A percentile compares a stretch with the other conserved stretches of the same genome.
These are phyloP conservation scores for Sclerotinia subarctica DNA, from an alignment of 2,329 filamentous ascomycete genomes.

Conservation along the genomic window DNA sequence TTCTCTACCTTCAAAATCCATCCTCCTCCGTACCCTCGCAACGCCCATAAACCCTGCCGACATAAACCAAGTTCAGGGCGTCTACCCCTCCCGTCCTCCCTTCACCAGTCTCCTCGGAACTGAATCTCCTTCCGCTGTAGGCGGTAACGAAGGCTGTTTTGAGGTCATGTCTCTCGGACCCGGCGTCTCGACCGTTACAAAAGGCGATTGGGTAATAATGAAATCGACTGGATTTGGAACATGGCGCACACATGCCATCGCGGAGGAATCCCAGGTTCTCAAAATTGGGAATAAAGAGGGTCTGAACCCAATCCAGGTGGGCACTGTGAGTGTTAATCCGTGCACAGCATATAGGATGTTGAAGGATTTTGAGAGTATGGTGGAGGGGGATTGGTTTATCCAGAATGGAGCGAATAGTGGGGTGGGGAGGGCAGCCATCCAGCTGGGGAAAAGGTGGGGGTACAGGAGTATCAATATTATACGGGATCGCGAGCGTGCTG, in stretches of 20 bases:
- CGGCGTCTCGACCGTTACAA: conserved; percentile 47
- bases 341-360: conserved; percentile 94
- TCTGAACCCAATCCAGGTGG: conserved; percentile 72
- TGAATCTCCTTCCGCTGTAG: conserved; percentile 68
- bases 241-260: conserved; percentile 87
- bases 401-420: conserved; percentile 97
- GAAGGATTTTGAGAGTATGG: conserved; percentile 65
- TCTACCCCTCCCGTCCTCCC: conserved; percentile 81
- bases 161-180: conserved; percentile 74
- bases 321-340: conserved; percentile 88
- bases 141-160: conserved; percentile 90
- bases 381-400: conserved; percentile 87
- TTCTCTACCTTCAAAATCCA: conserved; percentile 59
- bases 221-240: conserved; percentile 81
- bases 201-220: conserved; percentile 94
- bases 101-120: conserved; percentile 78
- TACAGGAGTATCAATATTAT: conserved; percentile 88
- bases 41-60: conserved; percentile 95
- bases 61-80: conserved; percentile 96
- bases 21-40: conserved; percentile 84
- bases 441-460: conserved; percentile 82
- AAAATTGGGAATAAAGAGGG: conserved; percentile 68
- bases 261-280: conserved; percentile 58
- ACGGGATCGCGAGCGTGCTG: conserved; percentile 62
- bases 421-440: conserved; percentile 87